phyloP scores from a whole-genome alignment of 768 basidiomycete species.

The Gelatoporia subvermispora region DNA sequence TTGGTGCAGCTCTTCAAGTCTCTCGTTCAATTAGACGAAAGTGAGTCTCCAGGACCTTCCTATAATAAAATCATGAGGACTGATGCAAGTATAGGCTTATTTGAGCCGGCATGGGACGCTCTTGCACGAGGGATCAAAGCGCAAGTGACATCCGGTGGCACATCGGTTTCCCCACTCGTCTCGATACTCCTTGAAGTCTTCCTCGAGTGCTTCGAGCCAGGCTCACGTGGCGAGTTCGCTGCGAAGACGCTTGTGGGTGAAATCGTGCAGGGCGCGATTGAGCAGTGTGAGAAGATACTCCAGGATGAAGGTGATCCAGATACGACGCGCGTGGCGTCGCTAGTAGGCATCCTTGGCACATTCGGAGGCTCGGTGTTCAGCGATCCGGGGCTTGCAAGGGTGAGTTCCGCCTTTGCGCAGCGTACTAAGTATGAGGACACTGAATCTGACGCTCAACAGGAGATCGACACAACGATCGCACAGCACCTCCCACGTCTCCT shows the following conservation, averaged over 20 bases:
- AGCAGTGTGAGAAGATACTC: slow-evolving; percentile 26
- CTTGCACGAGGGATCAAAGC: slow-evolving; percentile 29
- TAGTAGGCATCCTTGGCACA: slow-evolving; percentile 43
- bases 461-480: slow-evolving; percentile 40
- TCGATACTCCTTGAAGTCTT: slow-evolving; percentile 45
- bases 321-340: slow-evolving; percentile 15
- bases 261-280: slow-evolving; percentile 31
- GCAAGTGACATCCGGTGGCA: slow-evolving; percentile 1
- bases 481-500: slow-evolving; percentile 37
- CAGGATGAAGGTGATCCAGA: slow-evolving; percentile 14
- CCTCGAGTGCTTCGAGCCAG: slow-evolving; percentile 33
- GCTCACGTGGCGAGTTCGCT: slow-evolving; percentile 18
- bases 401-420: slow-evolving; percentile 23
- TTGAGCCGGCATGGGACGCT: slow-evolving; percentile 43
- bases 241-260: slow-evolving; percentile 28
- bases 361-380: slow-evolving; percentile 50
- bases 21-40: slow-evolving; percentile 21
- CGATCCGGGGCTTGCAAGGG: slow-evolving; percentile 38
- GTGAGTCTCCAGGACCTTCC: slow-evolving; percentile 13
- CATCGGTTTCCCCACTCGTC: slow-evolving; percentile 29
- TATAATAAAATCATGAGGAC: not conserved
- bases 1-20: slow-evolving; percentile 38
- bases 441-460: slow-evolving; percentile 24
- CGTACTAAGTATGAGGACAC: not conserved
- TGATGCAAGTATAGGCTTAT: slow-evolving; percentile 33